These are phyloP conservation scores for Lippia alba DNA, from an alignment of 305 asterid species.

Conservation along the genomic window DNA sequence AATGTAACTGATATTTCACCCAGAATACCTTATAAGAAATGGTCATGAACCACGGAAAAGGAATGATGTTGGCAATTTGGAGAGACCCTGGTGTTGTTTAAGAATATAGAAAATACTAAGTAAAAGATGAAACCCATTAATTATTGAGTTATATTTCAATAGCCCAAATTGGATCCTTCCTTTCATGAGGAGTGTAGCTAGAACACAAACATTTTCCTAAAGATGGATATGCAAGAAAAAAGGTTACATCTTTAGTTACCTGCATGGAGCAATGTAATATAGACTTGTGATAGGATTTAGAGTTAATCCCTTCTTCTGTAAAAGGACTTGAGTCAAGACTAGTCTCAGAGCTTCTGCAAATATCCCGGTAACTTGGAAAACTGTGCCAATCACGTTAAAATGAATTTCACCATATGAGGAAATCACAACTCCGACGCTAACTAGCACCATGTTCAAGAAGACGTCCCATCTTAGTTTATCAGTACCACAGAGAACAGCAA, in stretches of 20 bases:
- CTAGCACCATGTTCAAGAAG: constrained; percentile 73
- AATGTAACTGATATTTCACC: neutral
- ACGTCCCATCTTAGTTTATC: constrained; percentile 75
- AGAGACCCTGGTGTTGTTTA: neutral
- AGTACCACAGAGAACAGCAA: constrained; percentile 77
- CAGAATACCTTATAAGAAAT: neutral
- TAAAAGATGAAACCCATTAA: neutral
- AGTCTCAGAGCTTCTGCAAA: constrained; percentile 77
- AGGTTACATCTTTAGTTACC: constrained; percentile 41
- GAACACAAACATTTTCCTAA: constrained; percentile 1
- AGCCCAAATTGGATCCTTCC: neutral
- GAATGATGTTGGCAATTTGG: constrained; percentile 8
- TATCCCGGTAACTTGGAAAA: constrained; percentile 76
- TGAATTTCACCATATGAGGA: constrained; percentile 82
- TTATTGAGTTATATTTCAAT: neutral
- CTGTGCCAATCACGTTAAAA: constrained; percentile 72
- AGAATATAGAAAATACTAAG: neutral
- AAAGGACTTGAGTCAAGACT: constrained; percentile 80
- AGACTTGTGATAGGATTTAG: constrained; percentile 79
- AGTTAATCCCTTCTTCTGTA: constrained; percentile 77
- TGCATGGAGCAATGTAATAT: constrained; percentile 86
- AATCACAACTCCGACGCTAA: constrained; percentile 74
- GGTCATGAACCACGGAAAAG: neutral
- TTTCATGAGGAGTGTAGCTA: neutral
- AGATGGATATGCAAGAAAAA: constrained; percentile 23